Percentiles rank a stretch among this genome's conserved stretches.
These are phyloP conservation scores for Heterobasidion occidentale DNA, from an alignment of 1,284 basidiomycete species.

Conservation along the genomic window DNA sequence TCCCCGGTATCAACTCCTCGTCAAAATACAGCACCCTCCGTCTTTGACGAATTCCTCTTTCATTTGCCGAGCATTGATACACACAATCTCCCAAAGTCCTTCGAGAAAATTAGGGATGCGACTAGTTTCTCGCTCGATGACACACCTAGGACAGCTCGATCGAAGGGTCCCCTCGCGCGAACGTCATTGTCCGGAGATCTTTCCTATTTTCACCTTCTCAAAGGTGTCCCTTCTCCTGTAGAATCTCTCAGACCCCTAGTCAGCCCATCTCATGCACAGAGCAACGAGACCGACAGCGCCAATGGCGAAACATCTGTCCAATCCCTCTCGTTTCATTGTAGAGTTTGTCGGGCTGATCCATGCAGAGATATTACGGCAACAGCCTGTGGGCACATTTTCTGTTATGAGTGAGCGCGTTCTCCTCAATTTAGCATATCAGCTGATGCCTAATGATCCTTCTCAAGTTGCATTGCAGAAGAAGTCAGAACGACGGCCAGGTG, in stretches of 20 bases:
- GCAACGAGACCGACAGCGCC: neutral
- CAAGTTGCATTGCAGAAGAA: neutral
- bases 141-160: neutral
- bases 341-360: constrained; percentile 2
- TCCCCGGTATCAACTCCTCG: neutral
- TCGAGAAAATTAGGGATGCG: neutral
- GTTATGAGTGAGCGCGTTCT: neutral
- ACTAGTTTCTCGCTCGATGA: neutral
- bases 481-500: neutral
- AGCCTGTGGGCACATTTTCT: constrained; percentile 6
- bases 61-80: neutral
- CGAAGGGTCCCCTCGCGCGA: neutral
- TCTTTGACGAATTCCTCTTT: neutral
- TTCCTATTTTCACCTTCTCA: neutral
- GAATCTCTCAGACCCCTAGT: too few species aligned
- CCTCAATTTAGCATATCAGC: neutral
- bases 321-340: neutral
- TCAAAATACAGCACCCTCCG: neutral
- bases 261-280: neutral
- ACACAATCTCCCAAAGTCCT: neutral
- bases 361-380: constrained; percentile 3
- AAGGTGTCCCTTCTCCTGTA: neutral
- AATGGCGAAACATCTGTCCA: neutral
- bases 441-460: neutral
- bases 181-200: neutral